These are phyloP conservation scores for Ustilago vetiveriae DNA, from an alignment of 1,284 basidiomycete species.

Conservation along the genomic window DNA sequence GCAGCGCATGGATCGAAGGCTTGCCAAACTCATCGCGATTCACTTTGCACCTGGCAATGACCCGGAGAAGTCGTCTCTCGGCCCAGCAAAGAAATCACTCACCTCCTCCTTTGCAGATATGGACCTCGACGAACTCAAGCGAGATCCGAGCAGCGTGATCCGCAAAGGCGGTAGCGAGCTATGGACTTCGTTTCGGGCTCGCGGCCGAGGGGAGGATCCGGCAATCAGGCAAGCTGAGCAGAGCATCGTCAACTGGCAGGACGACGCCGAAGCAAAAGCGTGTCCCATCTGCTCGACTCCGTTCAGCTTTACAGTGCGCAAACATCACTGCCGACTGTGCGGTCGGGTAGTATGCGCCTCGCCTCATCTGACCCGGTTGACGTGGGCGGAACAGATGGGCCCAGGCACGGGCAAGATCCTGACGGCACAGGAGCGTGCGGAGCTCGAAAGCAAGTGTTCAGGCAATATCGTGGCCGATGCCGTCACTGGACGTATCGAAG, in stretches of 20 bases:
- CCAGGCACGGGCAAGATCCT: constrained; percentile 26
- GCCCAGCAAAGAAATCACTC: constrained; percentile 15
- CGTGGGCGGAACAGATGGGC: constrained; percentile 37
- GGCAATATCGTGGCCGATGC: constrained; percentile 51
- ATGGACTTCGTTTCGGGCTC: constrained; percentile 44
- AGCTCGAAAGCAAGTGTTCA: constrained; percentile 44
- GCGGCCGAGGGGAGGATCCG: constrained; percentile 40
- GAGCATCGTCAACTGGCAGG: constrained; percentile 92
- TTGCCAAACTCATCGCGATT: constrained; percentile 56
- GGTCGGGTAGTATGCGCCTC: constrained; percentile 91
- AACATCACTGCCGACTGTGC: constrained; percentile 95
- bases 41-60: constrained; percentile 38
- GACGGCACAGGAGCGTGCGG: constrained; percentile 19
- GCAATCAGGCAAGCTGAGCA: constrained; percentile 73
- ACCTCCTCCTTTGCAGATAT: constrained; percentile 29
- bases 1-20: constrained; percentile 59
- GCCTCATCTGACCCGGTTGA: constrained; percentile 72
- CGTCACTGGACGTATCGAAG: constrained; percentile 38
- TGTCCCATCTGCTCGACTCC: constrained; percentile 88
- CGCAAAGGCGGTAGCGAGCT: constrained; percentile 37
- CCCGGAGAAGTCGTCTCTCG: constrained; percentile 11
- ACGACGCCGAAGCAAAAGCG: constrained; percentile 77
- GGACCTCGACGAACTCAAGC: constrained; percentile 44
- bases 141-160: constrained; percentile 36
- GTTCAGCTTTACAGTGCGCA: constrained; percentile 89